Conservation (phyloP, 1,284 basidiomycete species). For the Bjerkandera adusta region DNA sequence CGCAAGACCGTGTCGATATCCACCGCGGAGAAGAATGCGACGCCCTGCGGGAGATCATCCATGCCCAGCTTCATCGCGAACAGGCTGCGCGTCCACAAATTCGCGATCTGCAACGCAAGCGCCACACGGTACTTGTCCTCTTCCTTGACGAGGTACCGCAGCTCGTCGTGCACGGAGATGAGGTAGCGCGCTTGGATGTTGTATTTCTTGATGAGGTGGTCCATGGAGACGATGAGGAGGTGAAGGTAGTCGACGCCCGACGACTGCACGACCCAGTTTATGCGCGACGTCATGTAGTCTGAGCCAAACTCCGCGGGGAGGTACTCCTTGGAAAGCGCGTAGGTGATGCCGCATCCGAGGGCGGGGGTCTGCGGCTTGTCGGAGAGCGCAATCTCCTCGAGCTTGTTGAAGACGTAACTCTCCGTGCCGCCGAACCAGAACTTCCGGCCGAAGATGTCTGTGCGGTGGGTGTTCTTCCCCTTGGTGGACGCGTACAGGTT, state of each 20-base stretch:
- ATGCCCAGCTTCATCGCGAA: slow-evolving; percentile 95
- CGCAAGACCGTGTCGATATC: slow-evolving; percentile 91
- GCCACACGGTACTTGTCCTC: slow-evolving; percentile 87
- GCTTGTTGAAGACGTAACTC: slow-evolving; percentile 98
- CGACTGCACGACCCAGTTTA: slow-evolving; percentile 99
- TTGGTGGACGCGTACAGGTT: slow-evolving; percentile 93
- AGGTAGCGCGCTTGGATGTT: slow-evolving; percentile 91
- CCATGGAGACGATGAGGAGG: slow-evolving; percentile 94
- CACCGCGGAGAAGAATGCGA: slow-evolving; percentile 97
- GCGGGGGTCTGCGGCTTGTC: slow-evolving; percentile 90
- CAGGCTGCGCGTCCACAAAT: slow-evolving; percentile 92
- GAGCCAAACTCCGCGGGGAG: slow-evolving; percentile 76
- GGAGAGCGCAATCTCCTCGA: slow-evolving; percentile 92
- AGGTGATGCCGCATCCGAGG: slow-evolving; percentile 91
- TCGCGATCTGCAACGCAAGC: slow-evolving; percentile 94
- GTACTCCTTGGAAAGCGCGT: slow-evolving; percentile 87
- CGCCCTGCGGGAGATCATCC: slow-evolving; percentile 92
- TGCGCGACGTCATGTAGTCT: slow-evolving; percentile 94
- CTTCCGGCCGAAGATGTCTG: slow-evolving; percentile 70
- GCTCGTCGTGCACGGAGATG: slow-evolving; percentile 96
- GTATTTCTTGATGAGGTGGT: slow-evolving; percentile 82
- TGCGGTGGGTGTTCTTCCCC: slow-evolving; percentile 79
- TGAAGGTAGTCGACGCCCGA: slow-evolving; percentile 99
- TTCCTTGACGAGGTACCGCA: slow-evolving; percentile 90
- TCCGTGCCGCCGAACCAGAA: slow-evolving; percentile 99